Base-by-base conservation (phyloP, 306 rosid species). In the Rosa chinensis region DNA sequence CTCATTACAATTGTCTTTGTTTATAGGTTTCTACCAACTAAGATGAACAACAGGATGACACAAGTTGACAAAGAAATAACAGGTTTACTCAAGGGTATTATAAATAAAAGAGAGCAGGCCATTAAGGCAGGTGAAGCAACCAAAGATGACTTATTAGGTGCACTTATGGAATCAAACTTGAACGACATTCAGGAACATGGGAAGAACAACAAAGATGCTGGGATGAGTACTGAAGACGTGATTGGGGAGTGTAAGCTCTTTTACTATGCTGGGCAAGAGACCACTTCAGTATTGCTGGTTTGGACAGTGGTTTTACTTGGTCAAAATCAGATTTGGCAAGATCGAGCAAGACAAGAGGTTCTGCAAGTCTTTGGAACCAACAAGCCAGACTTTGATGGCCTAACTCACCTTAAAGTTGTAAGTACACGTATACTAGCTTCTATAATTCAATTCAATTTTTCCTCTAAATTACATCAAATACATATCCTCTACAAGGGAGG, bases 251-350 rank as follows among this genome's bases (percentile, higher is more conserved):
- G 91, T 37, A 87, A 82, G 47, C 43, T 84, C 1, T 90, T 86
- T 69, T 90, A 88, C 77, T 37, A 77, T 8, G 88, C 79, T 1
- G 94, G 92, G 23, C 89, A 86, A 79, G 94, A 85, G 80, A 88
- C 89, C 52, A 86, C 89, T 25, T 58, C 94, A 0, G 56, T 18
- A 14, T 43, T 90, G 49, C 76, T 84, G 4, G 86, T 78, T 73
- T 90, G 88, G 91, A 81, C 90, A 6, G 47, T 88, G 84, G 62
- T 90, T 7, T n/a, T 86, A 10, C 70, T 81, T 6, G 66, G 87
- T 20, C 74, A 55, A 20, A 40, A 82, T 43, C 87, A 79, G 8
- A 48, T 79, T 17, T 90, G 94, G 94, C 94, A 90, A 79, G 83
- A 28, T 6, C 81, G 81, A 8, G 90, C 90, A 40, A 84, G 90